These are phyloP conservation scores for Phragmites australis DNA, from an alignment of 176 grass and related monocot species.

Conservation along the genomic window DNA sequence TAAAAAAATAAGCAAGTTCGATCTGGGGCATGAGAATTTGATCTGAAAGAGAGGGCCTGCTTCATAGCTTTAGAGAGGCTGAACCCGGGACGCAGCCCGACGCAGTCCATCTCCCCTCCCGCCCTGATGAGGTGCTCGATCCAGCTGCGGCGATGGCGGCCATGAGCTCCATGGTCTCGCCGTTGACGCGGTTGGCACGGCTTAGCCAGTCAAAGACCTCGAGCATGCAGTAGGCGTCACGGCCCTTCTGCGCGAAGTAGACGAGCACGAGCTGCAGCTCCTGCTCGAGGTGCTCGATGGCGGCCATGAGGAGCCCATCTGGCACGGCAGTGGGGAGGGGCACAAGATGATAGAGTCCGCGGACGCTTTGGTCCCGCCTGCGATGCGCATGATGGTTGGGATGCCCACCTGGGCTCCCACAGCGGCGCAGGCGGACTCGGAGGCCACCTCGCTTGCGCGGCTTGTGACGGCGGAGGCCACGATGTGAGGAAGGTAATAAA, in stretches of 20 bases:
- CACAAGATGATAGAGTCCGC: slow-evolving; percentile 35
- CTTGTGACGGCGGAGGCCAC: slow-evolving; percentile 41
- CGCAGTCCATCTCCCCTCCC: slow-evolving; percentile 91
- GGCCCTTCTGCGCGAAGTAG: slow-evolving; percentile 95
- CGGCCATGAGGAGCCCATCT: too few relatives aligned
- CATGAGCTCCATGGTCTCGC: slow-evolving; percentile 99
- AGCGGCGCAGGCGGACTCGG: slow-evolving; percentile 30
- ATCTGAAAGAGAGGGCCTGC: too few relatives aligned
- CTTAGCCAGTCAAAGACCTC: slow-evolving; percentile 98
- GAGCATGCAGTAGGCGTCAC: slow-evolving; percentile 90
- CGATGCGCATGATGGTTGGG: slow-evolving; percentile 49
- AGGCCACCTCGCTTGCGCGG: slow-evolving; percentile 8
- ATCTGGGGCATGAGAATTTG: too few relatives aligned
- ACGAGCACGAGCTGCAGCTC: slow-evolving; percentile 77
- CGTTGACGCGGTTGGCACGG: slow-evolving; percentile 86
- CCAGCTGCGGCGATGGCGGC: slow-evolving; percentile 91
- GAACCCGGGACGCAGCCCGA: slow-evolving; percentile 81
- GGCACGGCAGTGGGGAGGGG: too few relatives aligned
- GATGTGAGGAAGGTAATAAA: too few relatives aligned
- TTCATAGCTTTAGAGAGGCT: too few relatives aligned
- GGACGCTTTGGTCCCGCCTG: slow-evolving; percentile 38
- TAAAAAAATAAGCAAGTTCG: too few relatives aligned
- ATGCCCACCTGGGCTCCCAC: slow-evolving; percentile 24
- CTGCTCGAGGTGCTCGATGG: too few relatives aligned
- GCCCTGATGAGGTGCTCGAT: slow-evolving; percentile 75